Evolutionary conservation across 768 basidiomycete species (phyloP), one percentile per base, ranked within the genome.

Genomic region (Tubosaeta brunneosetosa): DNA sequence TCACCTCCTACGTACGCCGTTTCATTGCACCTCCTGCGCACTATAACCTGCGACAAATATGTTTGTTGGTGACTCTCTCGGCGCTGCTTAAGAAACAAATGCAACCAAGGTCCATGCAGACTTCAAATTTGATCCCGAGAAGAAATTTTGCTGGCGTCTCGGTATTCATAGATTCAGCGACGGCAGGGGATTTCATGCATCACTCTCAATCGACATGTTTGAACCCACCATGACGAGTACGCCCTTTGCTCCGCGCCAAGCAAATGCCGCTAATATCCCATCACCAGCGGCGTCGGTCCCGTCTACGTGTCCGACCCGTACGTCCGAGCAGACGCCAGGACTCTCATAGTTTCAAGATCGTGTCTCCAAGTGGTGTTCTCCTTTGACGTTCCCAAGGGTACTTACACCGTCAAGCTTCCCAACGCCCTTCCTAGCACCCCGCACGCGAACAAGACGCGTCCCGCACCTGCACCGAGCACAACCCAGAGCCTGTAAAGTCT

Each of bases 331-430:
- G 29, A 31, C 17, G 4, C 32, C 25, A 14, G 44, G 19, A 19
- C 13, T 16, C 16, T 10, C 31, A 50, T 16, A 12, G 29, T 4
- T 41, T 22, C 22, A 43, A 48, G 12, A 41, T 44, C 10, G 16
- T 16, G 4, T 54, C 57, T 7, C 32, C 55, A 29, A 16, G 38
- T 16, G 5, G 32, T 25, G 8, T 56, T 50, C 26, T 19, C 46
- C 1, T 51, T 62, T 38, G 50, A 54, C 44, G 38, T 22, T 11
- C 42, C 47, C 13, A 33, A 32, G 2, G 47, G 16, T 33, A 8
- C 32, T 27, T 62, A 59, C 22, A 37, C 14, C 26, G 57, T 65
- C 52, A 65, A 60, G 26, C 46, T 62, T n/a, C 61, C 61, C 17
- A 32, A 33, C 17, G 16, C 52, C 9, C 11, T 27, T 6, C 37